Percentiles rank a stretch among this genome's conserved stretches.
Evolutionary conservation across 768 basidiomycete genomes (phyloP).

Genomic region (Mycena belliarum): DNA sequence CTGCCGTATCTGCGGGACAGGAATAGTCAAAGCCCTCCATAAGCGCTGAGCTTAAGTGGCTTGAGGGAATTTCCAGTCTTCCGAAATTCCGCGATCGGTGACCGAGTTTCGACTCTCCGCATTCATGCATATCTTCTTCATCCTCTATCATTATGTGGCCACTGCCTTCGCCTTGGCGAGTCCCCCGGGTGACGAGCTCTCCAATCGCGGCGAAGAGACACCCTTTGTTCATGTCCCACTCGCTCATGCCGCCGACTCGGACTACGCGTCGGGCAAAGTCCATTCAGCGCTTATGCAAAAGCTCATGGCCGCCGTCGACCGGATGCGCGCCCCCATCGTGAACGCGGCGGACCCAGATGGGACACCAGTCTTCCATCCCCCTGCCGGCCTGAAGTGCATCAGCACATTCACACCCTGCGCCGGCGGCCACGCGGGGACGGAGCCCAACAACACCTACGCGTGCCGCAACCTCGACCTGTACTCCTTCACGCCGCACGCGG

Average conservation of each 20-base stretch:
- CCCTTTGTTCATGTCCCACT: conserved; percentile 17
- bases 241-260: conserved; percentile 7
- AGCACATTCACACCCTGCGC: conserved; percentile 13
- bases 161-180: background rate
- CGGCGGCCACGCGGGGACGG: conserved; percentile 9
- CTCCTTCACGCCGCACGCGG: conserved; percentile 16
- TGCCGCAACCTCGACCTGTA: conserved; percentile 18
- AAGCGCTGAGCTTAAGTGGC: no score
- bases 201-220: conserved; percentile 10
- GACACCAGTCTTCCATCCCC: background rate
- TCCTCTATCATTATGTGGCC: background rate
- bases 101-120: no score
- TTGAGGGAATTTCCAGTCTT: no score
- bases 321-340: conserved; percentile 3
- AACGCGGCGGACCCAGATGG: background rate
- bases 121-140: background rate
- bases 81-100: no score
- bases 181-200: background rate
- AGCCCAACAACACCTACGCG: conserved; percentile 11
- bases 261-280: conserved; percentile 14
- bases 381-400: conserved; percentile 2
- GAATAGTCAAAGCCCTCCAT: no score
- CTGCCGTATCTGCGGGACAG: no score
- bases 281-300: conserved; percentile 10
- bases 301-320: conserved; percentile 7